Evolutionary conservation across 129 eudicot species (phyloP), one percentile per base, ranked within the genome.

Genomic region (Centrapalus pauciflorus): DNA sequence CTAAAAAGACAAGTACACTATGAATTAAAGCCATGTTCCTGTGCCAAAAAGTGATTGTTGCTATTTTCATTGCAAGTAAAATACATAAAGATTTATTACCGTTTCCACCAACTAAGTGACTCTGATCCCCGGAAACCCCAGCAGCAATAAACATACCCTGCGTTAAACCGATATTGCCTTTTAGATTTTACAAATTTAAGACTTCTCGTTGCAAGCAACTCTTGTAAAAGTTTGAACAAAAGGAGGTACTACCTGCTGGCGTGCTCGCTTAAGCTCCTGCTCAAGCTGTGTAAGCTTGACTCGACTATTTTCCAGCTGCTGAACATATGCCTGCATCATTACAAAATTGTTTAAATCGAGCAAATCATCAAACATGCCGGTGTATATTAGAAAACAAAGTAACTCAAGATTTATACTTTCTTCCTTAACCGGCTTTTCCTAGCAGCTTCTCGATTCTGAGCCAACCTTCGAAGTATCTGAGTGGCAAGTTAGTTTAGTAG

Each of bases 361-460:
- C 54, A 40, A 64, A 21, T 16, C 24, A 68, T n/a, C 4, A 5
- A 28, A 64, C 37, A 51, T 0, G 3, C n/a, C 4, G 12, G n/a
- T 14, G 55, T 38, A 11, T 17, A 9, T 37, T 54, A 24, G 2
- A 30, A 28, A 75, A 58, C 27, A 51, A 51, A 17, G 30, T 33
- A 46, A 46, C 10, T 52, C 7, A 13, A 77, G 67, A 55, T 40
- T 55, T 29, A 33, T 78, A 89, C 99, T 77, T 93, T 93, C 82
- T 93, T 93, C 65, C 99, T 86, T 70, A 88, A 69, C 19, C 99
- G 82, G 73, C 99, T 88, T 75, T 93, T 89, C 45, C 95, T 71
- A 10, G 99, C 99, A 52, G 99, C 99, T 82, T 93, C 99, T 64
- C 99, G 95, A 66, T 93, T 93, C 76, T 93, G 99, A 48, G 99